Evolutionary conservation across 176 grass and related monocot species (phyloP), one percentile per base, ranked within the genome.

Genomic region (Otatea glauca): DNA sequence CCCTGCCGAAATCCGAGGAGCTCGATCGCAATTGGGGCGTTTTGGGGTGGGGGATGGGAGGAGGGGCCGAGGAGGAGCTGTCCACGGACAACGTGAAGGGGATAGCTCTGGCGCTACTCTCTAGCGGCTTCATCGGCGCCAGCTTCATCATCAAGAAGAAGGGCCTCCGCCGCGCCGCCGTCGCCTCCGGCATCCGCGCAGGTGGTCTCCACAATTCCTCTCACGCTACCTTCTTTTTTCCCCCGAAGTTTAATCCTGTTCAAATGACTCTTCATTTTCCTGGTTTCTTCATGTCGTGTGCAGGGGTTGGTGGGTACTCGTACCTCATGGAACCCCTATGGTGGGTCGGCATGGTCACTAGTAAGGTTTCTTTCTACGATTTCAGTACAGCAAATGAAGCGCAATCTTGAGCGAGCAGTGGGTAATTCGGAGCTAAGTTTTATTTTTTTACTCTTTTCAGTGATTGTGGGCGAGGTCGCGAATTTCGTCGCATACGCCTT

Each of bases 111-210:
- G 96, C 96, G 81, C 89, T 99, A 23, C 48, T 96, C 21, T 99
- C 96, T 39, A 94, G 96, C 82, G 86, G 89, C 77, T 99, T 99
- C 91, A 94, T 99, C 67, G 96, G 96, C 17, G 91, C 89, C 73
- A 98, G 96, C 77, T 98, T 98, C 87, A 98, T 98, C 83, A 93
- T 98, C 81, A 98, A 98, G 93, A 96, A 99, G 88, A 99, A 92
- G 83, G 96, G 96, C 66, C 93, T 99, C 50, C 90, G 88, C 76
- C 89, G 79, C 24, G 96, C 96, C 11, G 96, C 96, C 11, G 91
- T 85, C 62, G 84, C 93, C 49, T 92, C 96, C 39, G 96, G 96
- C 56, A 81, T 99, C 58, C 86, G 96, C 68, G 96, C 96, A 78
- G 96, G 96, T 98, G 51, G 3, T 35, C 16, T 13, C 3, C 17